Evolutionary conservation across 495 filamentous ascomycete genomes (phyloP), one percentile per base, ranked within the genome.

Genomic region (Lasiosphaeriaceae sp.): DNA sequence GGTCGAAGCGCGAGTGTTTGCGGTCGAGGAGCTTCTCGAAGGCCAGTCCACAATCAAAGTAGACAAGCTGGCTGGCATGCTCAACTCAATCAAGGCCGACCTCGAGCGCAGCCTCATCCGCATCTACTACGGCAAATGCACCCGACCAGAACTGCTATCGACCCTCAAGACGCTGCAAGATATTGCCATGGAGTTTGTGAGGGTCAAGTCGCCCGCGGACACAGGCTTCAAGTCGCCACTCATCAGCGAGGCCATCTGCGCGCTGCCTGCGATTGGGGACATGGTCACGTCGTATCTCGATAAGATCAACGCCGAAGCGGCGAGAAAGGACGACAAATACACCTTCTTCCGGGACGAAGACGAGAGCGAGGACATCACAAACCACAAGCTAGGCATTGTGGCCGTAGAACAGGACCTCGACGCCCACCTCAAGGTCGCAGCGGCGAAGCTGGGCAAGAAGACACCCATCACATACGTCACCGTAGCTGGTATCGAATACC

Each of bases 71-170:
- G 86, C 80, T 52, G 72, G 75, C 43, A 67, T 97, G 35, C 77
- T 99, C 7, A 70, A 71, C 34, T 89, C 81, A 52, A 86, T 87
- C 60, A 89, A 80, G 63, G 85, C 80, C 50, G 94, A 99, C 65
- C 80, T 99, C 11, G 94, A 99, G 68, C 89, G 91, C 61, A 91
- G 87, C 47, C 73, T 99, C 41, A 94, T 97, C 65, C 81, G 94
- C 19, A 96, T 99, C 41, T 99, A 97, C 74, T 99, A 99, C 68
- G 89, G 90, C 16, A 94, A 92, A 76, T 97, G 92, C 68, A 89
- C 90, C 2, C 86, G 95, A 0, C 90, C 93, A 4, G 95, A 97
- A 70, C 83, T 99, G 19, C 79, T 99, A 3, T 81, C 81, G 5
- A 84, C 93, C 7, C 76, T 99, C 1, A 93, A 96, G 70, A 89